phyloP scores from a whole-genome alignment of 176 grass and related monocot genomes.

The Saccharum spontaneum region DNA sequence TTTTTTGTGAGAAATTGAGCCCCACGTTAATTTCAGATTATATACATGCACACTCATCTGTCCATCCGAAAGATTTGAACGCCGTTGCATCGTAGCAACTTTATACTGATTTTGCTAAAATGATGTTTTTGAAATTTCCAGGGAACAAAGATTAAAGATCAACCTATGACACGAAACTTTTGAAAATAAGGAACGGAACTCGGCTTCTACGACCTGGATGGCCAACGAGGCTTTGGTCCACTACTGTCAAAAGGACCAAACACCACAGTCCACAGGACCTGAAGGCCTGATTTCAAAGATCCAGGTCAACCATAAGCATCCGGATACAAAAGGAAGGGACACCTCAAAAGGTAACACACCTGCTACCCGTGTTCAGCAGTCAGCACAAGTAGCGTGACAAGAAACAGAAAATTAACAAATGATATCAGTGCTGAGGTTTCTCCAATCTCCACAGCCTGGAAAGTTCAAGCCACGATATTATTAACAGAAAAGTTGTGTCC shows the following conservation, averaged over 20 bases:
- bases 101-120: not conserved
- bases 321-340: not conserved
- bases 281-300: not conserved
- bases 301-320: not conserved
- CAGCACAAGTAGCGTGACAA: not conserved
- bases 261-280: not conserved
- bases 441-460: conserved; percentile 37
- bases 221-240: not conserved
- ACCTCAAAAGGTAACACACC: not conserved
- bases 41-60: not conserved
- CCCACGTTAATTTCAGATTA: not conserved
- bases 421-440: conserved; percentile 13
- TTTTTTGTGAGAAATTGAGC: not conserved
- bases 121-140: not conserved
- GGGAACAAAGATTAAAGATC: not conserved
- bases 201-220: too few relatives aligned
- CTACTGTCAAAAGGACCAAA: not conserved
- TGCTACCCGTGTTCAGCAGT: not conserved
- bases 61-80: not conserved
- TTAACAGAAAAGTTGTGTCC: conserved; percentile 42
- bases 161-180: not conserved
- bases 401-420: not conserved
- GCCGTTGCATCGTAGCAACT: not conserved
- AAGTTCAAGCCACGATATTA: conserved; percentile 49
- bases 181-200: not conserved